A percentile compares a stretch with the other conserved stretches of the same genome.
These are phyloP conservation scores for Colletotrichum graminicola DNA, from an alignment of 2,329 filamentous ascomycete genomes.

Conservation along the genomic window DNA sequence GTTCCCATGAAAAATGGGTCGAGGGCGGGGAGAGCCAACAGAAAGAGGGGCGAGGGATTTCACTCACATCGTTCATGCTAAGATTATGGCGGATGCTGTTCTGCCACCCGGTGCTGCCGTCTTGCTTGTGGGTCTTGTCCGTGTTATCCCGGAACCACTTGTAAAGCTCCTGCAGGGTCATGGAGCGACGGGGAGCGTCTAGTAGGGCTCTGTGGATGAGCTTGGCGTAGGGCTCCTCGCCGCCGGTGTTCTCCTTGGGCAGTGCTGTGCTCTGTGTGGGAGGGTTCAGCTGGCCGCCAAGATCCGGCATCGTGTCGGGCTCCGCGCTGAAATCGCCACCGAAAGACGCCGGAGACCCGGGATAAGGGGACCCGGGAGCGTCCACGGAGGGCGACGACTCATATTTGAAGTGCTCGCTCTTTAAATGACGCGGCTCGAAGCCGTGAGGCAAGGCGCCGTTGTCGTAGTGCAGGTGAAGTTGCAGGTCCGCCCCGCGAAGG, in stretches of 20 bases:
- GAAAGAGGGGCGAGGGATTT: neutral
- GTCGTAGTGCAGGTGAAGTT: slow-evolving; percentile 28
- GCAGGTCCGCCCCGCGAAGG: slow-evolving; percentile 19
- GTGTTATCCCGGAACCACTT: slow-evolving; percentile 89
- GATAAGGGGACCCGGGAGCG: slow-evolving; percentile 10
- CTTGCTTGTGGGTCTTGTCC: slow-evolving; percentile 72
- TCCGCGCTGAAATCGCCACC: slow-evolving; percentile 10
- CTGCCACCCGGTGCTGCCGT: slow-evolving; percentile 80
- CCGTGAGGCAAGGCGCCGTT: slow-evolving; percentile 4
- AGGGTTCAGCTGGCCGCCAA: neutral
- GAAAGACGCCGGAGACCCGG: slow-evolving; percentile 16
- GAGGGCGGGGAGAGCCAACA: neutral
- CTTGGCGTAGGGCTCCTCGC: slow-evolving; percentile 80
- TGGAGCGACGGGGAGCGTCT: slow-evolving; percentile 72
- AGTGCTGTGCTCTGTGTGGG: neutral
- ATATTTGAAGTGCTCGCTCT: slow-evolving; percentile 13
- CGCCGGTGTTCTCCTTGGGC: slow-evolving; percentile 42
- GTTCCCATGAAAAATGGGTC: neutral
- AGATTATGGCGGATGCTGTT: slow-evolving; percentile 97
- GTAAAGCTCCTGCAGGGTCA: slow-evolving; percentile 90
- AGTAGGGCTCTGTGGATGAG: slow-evolving; percentile 83
- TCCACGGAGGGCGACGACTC: slow-evolving; percentile 12
- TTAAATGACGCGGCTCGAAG: slow-evolving; percentile 3
- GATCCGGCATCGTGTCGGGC: slow-evolving; percentile 3
- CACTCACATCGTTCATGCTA: slow-evolving; percentile 89